A percentile compares a stretch with the other conserved stretches of the same genome.
Conservation (phyloP, 192 early-diverging fungal genomes). For the Backusella morwellensis region DNA sequence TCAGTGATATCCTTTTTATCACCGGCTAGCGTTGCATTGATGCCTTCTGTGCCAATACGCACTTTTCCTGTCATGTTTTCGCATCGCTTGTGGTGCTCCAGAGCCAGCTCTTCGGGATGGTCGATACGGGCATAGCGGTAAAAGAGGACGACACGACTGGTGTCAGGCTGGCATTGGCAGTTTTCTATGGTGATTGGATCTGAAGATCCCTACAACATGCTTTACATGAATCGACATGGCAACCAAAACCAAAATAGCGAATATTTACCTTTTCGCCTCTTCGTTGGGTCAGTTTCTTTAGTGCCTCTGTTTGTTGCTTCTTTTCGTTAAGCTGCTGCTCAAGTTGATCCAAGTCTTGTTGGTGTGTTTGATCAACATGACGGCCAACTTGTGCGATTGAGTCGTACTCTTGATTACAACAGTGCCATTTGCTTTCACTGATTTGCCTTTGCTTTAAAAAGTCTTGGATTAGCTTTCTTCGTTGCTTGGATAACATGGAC, state of each 20-base stretch:
- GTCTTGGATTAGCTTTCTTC: constrained; percentile 8
- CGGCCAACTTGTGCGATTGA: not conserved
- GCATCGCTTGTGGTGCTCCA: constrained; percentile 35
- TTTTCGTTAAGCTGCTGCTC: not conserved
- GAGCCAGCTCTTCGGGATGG: constrained; percentile 37
- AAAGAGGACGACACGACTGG: constrained; percentile 49
- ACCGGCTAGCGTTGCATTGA: constrained; percentile 70
- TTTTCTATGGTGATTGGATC: constrained; percentile 41
- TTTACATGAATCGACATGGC: not conserved
- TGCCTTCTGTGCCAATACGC: constrained; percentile 55
- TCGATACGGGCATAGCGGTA: constrained; percentile 40
- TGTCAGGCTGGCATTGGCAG: constrained; percentile 36
- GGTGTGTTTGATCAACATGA: constrained; percentile 2
- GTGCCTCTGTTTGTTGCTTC: not conserved
- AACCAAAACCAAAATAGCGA: not conserved
- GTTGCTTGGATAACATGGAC: not conserved
- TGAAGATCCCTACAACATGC: constrained; percentile 24
- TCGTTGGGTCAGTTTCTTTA: constrained; percentile 8
- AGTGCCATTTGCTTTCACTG: not conserved
- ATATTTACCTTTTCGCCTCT: constrained; percentile 22
- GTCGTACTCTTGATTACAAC: not conserved
- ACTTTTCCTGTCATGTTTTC: constrained; percentile 47
- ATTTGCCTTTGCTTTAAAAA: constrained; percentile 1
- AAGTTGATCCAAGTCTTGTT: not conserved
- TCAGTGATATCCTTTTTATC: constrained; percentile 24